Evolutionary conservation across 768 basidiomycete species (phyloP), one percentile per base, ranked within the genome.

Genomic region (Agrocybe chaxingu): DNA sequence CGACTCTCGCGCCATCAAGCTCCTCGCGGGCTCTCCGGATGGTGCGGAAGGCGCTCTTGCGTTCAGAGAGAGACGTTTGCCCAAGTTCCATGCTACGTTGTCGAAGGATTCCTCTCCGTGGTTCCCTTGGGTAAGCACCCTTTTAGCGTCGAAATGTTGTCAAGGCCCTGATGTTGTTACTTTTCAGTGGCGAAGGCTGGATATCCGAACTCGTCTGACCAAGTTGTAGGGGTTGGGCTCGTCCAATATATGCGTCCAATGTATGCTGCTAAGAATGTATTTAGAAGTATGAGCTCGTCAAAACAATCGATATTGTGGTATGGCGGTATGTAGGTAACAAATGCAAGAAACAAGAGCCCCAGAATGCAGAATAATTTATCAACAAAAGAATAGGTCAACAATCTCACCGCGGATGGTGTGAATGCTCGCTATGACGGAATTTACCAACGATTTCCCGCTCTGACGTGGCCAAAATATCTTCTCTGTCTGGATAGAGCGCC

Each of bases 401-500:
- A 12, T 35, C 24, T 24, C 24, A 24, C 24, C 24, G 24, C 24
- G 24, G 24, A 5, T 24, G 24, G 24, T 24, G 24, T 24, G 24
- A 24, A 3, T 24, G 24, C 24, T 24, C 24, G 24, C 24, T 24
- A 52, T 53, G 54, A 13, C 57, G 49, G 45, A 77, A 79, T 42
- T 72, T 66, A 8, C 75, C 78, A 9, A 71, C 60, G 11, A 82
- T 63, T 55, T 75, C 74, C 55, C 78, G 59, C 54, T 71, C 73
- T 11, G 80, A 74, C 13, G 69, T 69, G 0, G 72, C 77, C n/a
- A 87, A 62, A 1, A 80, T 62, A 42, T 81, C 80, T 42, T 73
- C 68, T 43, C 69, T 66, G 53, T 82, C 76, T 5, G 66, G 59
- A 60, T 89, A 91, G 40, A 91, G 41, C 0, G 87, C 86, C 52